phyloP scores from a whole-genome alignment of 1,139 yeast species.

The Lizanozyma gosingica region DNA sequence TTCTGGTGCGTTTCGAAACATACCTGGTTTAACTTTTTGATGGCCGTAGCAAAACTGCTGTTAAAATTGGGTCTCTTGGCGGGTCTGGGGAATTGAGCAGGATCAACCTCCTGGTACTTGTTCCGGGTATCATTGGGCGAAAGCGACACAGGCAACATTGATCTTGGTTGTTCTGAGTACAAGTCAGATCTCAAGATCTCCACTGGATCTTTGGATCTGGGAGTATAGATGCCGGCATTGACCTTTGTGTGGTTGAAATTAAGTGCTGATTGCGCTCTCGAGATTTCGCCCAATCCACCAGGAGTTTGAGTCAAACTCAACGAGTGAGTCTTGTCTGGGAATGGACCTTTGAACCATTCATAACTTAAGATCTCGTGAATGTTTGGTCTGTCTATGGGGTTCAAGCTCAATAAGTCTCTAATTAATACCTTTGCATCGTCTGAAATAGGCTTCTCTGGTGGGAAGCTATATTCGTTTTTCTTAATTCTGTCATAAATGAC shows the following conservation, averaged over 20 bases:
- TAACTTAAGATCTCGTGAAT: constrained; percentile 72
- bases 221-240: constrained; percentile 53
- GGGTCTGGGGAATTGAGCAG: constrained; percentile 28
- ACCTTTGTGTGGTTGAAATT: constrained; percentile 65
- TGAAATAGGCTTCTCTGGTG: constrained; percentile 62
- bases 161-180: constrained; percentile 58
- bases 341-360: constrained; percentile 78
- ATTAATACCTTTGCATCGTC: constrained; percentile 67
- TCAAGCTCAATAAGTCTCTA: constrained; percentile 59
- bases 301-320: constrained; percentile 50
- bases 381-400: constrained; percentile 77
- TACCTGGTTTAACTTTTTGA: constrained; percentile 28
- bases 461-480: constrained; percentile 72
- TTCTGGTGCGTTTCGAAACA: constrained; percentile 35
- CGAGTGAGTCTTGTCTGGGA: constrained; percentile 66
- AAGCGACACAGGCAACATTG: constrained; percentile 76
- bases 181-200: constrained; percentile 64
- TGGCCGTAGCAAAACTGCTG: constrained; percentile 31
- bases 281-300: constrained; percentile 47
- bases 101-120: constrained; percentile 72
- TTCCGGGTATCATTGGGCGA: constrained; percentile 89
- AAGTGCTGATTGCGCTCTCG: constrained; percentile 53
- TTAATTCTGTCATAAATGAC: constrained; percentile 90
- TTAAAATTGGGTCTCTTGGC: constrained; percentile 35
- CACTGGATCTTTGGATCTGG: constrained; percentile 51